Percentiles rank a stretch among this genome's conserved stretches.
These are phyloP conservation scores for Ambrosia hybrid DNA, from an alignment of 140 eudicot species.

Conservation along the genomic window DNA sequence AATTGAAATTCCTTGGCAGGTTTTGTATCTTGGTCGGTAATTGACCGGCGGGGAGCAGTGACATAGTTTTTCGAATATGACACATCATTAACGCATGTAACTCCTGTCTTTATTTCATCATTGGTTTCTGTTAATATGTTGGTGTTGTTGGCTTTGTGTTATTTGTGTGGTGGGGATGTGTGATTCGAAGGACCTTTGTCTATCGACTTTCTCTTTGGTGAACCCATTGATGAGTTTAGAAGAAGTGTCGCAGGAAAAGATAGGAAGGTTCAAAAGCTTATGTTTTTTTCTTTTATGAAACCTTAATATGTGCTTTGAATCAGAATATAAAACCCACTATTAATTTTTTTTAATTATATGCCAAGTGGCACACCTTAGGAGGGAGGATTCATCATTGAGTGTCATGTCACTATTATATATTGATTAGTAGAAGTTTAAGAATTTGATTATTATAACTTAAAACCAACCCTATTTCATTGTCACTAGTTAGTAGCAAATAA, in stretches of 20 bases:
- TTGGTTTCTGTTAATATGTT: conserved; percentile 23
- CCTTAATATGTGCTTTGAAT: no score
- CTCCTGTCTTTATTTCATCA: conserved; percentile 43
- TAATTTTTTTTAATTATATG: no score
- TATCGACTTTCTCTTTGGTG: conserved; percentile 59
- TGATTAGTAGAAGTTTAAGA: no score
- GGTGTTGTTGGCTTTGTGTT: conserved; percentile 30
- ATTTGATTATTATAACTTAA: no score
- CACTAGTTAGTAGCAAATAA: no score
- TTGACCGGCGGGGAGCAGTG: conserved; percentile 29
- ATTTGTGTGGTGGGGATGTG: conserved; percentile 52
- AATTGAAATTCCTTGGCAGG: conserved; percentile 92
- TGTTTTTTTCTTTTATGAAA: no score
- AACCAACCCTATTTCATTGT: no score
- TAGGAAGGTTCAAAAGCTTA: background rate
- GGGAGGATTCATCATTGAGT: no score
- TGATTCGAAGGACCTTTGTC: conserved; percentile 45
- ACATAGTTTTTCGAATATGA: conserved; percentile 79
- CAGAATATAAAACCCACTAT: no score
- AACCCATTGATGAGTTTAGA: conserved; percentile 46
- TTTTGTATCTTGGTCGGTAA: conserved; percentile 35
- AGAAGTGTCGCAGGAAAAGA: background rate
- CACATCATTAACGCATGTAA: conserved; percentile 84
- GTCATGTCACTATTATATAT: no score
- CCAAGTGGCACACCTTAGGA: no score